phyloP scores from a whole-genome alignment of 805 yeast species.

The Spathaspora arborariae region DNA sequence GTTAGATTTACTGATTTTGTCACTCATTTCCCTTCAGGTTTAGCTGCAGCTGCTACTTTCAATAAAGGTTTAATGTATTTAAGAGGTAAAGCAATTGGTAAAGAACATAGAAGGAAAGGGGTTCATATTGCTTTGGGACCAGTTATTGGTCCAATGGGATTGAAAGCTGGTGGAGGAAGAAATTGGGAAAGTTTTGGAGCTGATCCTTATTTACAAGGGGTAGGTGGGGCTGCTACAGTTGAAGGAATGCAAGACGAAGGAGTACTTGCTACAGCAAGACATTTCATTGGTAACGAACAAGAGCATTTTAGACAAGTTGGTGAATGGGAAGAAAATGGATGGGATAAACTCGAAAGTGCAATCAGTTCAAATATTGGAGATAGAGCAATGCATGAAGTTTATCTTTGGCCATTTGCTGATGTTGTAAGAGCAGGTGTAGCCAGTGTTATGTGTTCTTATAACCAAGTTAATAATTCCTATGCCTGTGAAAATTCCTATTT shows the following conservation, averaged over 20 bases:
- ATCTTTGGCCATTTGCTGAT: constrained; percentile 66
- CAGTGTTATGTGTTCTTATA: constrained; percentile 59
- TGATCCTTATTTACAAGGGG: constrained; percentile 60
- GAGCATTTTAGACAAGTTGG: constrained; percentile 54
- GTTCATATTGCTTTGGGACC: constrained; percentile 57
- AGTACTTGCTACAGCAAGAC: constrained; percentile 54
- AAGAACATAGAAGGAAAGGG: constrained; percentile 52
- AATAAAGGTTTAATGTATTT: constrained; percentile 48
- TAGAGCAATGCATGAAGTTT: constrained; percentile 57
- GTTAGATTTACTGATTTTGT: constrained; percentile 54
- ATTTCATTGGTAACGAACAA: constrained; percentile 59
- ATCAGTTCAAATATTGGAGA: constrained; percentile 56
- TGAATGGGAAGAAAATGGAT: constrained; percentile 46
- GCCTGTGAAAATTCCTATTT: constrained; percentile 59
- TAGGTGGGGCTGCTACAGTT: constrained; percentile 48
- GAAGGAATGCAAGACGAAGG: constrained; percentile 57
- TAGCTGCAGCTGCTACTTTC: constrained; percentile 57
- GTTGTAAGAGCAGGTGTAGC: constrained; percentile 58
- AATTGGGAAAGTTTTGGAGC: constrained; percentile 64
- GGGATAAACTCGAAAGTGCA: constrained; percentile 39
- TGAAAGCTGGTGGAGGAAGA: constrained; percentile 60
- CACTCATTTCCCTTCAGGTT: constrained; percentile 55
- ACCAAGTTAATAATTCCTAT: constrained; percentile 51
- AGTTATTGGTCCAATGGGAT: constrained; percentile 56
- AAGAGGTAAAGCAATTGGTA: constrained; percentile 55